Evolutionary conservation across 805 yeast genomes (phyloP).

Genomic region (Kodamaea jinghongensis): DNA sequence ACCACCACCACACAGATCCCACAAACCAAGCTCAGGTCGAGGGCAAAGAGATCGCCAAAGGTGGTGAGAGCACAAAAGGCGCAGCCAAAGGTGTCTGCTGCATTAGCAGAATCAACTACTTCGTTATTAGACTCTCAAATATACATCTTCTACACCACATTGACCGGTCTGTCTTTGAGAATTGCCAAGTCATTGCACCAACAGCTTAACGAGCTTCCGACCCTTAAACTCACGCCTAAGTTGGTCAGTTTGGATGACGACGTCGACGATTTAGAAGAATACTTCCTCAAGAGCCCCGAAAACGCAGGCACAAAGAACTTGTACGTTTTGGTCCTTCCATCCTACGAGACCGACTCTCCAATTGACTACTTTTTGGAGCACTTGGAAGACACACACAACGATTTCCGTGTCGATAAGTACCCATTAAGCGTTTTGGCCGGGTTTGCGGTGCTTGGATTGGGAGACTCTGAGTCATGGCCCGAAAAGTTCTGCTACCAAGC

Average conservation of each 20-base stretch:
- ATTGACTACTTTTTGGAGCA: constrained; percentile 83
- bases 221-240: constrained; percentile 41
- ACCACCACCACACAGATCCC: constrained; percentile 19
- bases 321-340: constrained; percentile 77
- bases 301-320: constrained; percentile 39
- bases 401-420: constrained; percentile 79
- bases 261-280: constrained; percentile 79
- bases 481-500: constrained; percentile 87
- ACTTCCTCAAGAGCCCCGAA: constrained; percentile 63
- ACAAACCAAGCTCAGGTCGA: constrained; percentile 15
- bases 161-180: constrained; percentile 79
- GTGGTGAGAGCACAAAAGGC: constrained; percentile 32
- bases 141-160: constrained; percentile 74
- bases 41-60: constrained; percentile 38
- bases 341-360: constrained; percentile 91
- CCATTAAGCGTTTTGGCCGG: constrained; percentile 72
- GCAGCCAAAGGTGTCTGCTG: constrained; percentile 33
- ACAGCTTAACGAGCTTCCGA: constrained; percentile 28
- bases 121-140: constrained; percentile 53
- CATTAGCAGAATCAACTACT: constrained; percentile 23
- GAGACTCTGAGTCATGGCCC: constrained; percentile 85
- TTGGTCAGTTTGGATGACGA: constrained; percentile 74
- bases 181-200: constrained; percentile 55
- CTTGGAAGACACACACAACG: constrained; percentile 75
- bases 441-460: constrained; percentile 81